Evolutionary conservation across 2,329 filamentous ascomycete genomes (phyloP).

Genomic region (Penicillium griseofulvum): DNA sequence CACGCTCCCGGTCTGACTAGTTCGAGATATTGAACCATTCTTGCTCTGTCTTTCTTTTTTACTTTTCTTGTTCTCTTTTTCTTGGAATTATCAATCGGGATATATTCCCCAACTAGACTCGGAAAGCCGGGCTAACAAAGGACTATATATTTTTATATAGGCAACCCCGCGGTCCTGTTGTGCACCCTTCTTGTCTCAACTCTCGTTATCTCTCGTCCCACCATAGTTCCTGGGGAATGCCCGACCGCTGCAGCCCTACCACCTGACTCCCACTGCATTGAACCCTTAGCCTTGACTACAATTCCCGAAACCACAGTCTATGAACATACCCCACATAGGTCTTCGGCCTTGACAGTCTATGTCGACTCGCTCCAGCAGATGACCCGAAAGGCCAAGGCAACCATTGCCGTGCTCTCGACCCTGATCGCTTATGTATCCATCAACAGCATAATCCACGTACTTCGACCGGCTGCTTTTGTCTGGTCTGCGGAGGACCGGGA

Average conservation of each 20-base stretch:
- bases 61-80: background rate
- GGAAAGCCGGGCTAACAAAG: conserved; percentile 10
- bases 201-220: conserved; percentile 18
- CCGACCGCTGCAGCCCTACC: conserved; percentile 7
- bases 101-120: conserved; percentile 3
- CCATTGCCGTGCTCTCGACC: conserved; percentile 41
- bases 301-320: conserved; percentile 10
- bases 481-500: conserved; percentile 60
- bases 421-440: conserved; percentile 45
- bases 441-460: conserved; percentile 52
- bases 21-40: conserved; percentile 3
- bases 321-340: conserved; percentile 9
- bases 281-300: conserved; percentile 11
- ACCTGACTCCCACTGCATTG: conserved; percentile 16
- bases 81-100: background rate
- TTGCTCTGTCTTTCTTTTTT: conserved; percentile 2
- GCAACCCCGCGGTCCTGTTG: conserved; percentile 11
- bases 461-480: conserved; percentile 64
- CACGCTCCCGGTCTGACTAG: conserved; percentile 28
- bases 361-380: conserved; percentile 36
- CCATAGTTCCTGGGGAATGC: conserved; percentile 16
- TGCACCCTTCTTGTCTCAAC: conserved; percentile 9
- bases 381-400: conserved; percentile 40
- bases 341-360: conserved; percentile 14
- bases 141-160: conserved; percentile 11